Conservation (phyloP, 441 rosid genomes). For the Euphorbia celastroides region DNA sequence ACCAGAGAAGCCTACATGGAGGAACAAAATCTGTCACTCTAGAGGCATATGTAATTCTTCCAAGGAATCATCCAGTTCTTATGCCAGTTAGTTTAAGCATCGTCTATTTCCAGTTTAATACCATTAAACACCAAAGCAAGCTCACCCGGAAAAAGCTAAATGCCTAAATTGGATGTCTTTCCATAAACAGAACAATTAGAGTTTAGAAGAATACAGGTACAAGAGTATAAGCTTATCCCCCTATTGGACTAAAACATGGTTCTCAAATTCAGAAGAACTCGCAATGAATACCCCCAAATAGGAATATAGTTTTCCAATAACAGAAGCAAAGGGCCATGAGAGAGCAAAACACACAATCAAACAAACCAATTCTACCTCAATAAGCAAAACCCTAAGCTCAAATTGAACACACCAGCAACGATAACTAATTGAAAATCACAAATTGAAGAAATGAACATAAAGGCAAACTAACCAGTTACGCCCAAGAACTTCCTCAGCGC, state of each 20-base stretch:
- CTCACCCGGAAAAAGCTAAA: not conserved
- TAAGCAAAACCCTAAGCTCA: slow-evolving; percentile 14
- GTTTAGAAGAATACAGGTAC: not conserved
- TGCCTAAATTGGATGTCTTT: not conserved
- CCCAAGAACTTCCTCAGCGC: slow-evolving; percentile 89
- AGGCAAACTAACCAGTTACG: slow-evolving; percentile 70
- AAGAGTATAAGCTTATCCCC: not conserved
- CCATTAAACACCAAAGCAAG: not conserved
- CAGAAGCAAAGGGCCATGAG: not conserved
- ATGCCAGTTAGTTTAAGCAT: not conserved
- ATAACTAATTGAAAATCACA: not conserved
- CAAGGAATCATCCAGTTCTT: not conserved
- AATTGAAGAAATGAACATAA: not conserved
- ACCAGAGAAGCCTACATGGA: not conserved
- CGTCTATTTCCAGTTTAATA: not conserved
- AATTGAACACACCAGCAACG: not conserved
- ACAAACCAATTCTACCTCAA: not conserved
- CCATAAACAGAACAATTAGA: not conserved
- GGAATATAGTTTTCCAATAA: not conserved
- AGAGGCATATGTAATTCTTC: not conserved
- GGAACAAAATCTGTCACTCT: not conserved
- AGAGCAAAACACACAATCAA: not conserved
- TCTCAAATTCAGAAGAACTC: not conserved
- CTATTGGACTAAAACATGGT: not conserved
- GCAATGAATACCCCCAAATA: not conserved